Conservation (phyloP, 2,329 filamentous ascomycete species). For the Helicocarpus griseus region DNA sequence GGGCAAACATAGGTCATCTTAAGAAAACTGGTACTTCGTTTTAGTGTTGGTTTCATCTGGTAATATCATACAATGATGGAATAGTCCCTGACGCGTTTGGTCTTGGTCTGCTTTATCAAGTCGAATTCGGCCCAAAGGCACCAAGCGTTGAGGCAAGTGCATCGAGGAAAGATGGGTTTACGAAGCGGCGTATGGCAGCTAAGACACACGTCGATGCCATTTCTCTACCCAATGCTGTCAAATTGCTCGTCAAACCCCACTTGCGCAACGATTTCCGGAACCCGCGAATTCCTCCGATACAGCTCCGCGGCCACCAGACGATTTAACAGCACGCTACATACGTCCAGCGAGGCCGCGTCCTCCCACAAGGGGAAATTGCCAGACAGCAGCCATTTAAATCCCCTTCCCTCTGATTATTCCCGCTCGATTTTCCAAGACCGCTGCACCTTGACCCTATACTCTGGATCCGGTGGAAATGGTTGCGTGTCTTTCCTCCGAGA, state of each 20-base stretch:
- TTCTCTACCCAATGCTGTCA: constrained; percentile 25
- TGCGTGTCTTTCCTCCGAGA: constrained; percentile 92
- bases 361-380: constrained; percentile 2
- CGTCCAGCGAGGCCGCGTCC: constrained; percentile 3
- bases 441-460: constrained; percentile 65
- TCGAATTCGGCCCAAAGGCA: not conserved
- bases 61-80: too few species aligned
- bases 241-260: constrained; percentile 10
- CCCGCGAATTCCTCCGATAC: constrained; percentile 10
- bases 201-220: constrained; percentile 20
- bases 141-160: not conserved
- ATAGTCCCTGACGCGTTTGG: too few species aligned
- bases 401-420: constrained; percentile 73
- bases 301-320: constrained; percentile 7
- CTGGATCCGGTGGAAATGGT: constrained; percentile 77
- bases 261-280: constrained; percentile 7
- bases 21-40: too few species aligned
- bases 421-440: constrained; percentile 78
- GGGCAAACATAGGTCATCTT: too few species aligned
- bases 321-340: constrained; percentile 2
- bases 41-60: too few species aligned
- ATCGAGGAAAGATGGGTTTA: not conserved
- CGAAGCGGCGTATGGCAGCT: constrained; percentile 9
- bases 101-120: not conserved
- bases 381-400: constrained; percentile 57